Base-by-base conservation (phyloP, 306 rosid genomes). In the Quercus mongolica region DNA sequence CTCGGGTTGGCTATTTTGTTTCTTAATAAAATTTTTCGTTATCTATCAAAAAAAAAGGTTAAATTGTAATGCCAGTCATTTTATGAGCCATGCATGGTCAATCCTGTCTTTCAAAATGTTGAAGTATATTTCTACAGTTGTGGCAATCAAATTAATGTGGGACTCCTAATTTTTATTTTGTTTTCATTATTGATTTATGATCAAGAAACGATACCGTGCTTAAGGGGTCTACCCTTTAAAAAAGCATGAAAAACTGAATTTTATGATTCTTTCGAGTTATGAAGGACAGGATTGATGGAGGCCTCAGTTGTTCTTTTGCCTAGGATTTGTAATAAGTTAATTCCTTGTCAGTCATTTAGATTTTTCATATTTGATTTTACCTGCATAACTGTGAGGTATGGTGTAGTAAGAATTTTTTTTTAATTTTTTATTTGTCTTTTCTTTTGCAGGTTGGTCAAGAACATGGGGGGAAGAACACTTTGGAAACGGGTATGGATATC, bases 401-500 rank as follows among this genome's bases (percentile, higher is more conserved):
- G 76, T 69, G 81, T 52, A 4, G n/a, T 59, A 73, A 58, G 70
- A 51, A 63, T 33, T 63, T 49, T 19, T 18, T 7, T 77, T 63
- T 28, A 1, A 35, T 35, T 35, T 7, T 1, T 57, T 17, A 26
- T 68, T 76, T 25, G 76, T 75, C 15, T 82, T 71, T 14, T 54
- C 54, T 83, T 88, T 80, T 71, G 46, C 83, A 95, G 99, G 97
- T 87, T 95, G 99, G 99, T 95, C 99, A 57, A 91, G 99, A 89
- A 95, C 99, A 10, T 95, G 97, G 99, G 97, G 99, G 61, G 99
- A 95, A 83, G 97, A 92, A 82, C 99, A 95, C 91, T 92, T 92
- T 6, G 99, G 99, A 91, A 95, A 95, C 54, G 98, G 96, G 99
- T 95, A 91, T 28, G 85, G 74, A 70, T 44, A 73, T 63, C 56